Evolutionary conservation across 2,329 filamentous ascomycete species (phyloP).

Genomic region (Ascochyta koolunga): DNA sequence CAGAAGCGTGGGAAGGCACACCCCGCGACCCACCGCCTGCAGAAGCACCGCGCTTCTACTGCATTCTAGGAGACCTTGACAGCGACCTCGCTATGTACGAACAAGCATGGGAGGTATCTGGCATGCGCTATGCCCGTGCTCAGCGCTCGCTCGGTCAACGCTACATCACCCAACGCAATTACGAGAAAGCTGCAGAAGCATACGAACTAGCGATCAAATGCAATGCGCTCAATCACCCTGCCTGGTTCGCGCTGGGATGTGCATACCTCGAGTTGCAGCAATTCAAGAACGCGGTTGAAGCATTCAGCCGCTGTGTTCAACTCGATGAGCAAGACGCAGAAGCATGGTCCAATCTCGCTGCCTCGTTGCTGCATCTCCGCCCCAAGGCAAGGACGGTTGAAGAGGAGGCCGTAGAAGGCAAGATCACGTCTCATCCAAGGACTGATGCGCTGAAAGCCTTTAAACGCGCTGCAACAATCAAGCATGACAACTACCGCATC

Average conservation of each 20-base stretch:
- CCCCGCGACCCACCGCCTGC: slow-evolving; percentile 73
- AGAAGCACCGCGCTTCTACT: slow-evolving; percentile 87
- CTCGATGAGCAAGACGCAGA: slow-evolving; percentile 88
- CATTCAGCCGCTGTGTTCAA: slow-evolving; percentile 82
- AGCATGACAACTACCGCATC: slow-evolving; percentile 87
- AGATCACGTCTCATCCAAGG: slow-evolving; percentile 56
- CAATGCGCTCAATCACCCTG: slow-evolving; percentile 79
- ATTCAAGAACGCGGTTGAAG: slow-evolving; percentile 79
- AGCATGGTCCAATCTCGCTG: slow-evolving; percentile 93
- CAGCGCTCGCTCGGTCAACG: slow-evolving; percentile 85
- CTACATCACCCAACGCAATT: slow-evolving; percentile 71
- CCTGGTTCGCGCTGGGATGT: slow-evolving; percentile 92
- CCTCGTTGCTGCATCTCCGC: slow-evolving; percentile 75
- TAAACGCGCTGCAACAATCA: slow-evolving; percentile 82
- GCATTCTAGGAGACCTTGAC: slow-evolving; percentile 91
- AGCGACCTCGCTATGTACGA: slow-evolving; percentile 76
- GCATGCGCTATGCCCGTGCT: slow-evolving; percentile 79
- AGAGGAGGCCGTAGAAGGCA: slow-evolving; percentile 30
- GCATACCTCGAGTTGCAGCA: slow-evolving; percentile 78
- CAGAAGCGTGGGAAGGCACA: slow-evolving; percentile 67
- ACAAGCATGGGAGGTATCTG: slow-evolving; percentile 86
- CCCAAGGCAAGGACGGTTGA: slow-evolving; percentile 47
- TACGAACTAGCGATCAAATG: slow-evolving; percentile 78
- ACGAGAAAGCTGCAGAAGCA: slow-evolving; percentile 72
- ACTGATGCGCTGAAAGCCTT: slow-evolving; percentile 81